Percentiles rank a stretch among this genome's conserved stretches.
These are phyloP conservation scores for Sphagnum tenellum DNA, from an alignment of 225 moss, liverwort and hornwort species.

Conservation along the genomic window DNA sequence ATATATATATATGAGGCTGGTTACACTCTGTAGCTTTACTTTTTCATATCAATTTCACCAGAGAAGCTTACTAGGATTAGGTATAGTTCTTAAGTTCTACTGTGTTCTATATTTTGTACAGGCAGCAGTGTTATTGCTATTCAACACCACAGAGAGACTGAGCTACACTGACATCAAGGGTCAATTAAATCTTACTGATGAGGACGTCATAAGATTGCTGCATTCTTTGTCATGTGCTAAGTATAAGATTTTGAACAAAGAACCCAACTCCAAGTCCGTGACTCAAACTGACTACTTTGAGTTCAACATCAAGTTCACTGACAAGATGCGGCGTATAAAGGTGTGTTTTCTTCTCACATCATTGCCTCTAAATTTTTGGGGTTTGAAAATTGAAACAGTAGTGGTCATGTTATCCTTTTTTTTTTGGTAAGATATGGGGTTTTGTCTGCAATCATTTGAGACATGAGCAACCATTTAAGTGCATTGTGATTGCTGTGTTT, in stretches of 20 bases:
- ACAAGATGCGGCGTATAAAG: conserved; percentile 99
- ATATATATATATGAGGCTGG: no score
- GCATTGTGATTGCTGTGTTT: no score
- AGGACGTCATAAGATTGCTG: conserved; percentile 82
- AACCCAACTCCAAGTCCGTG: conserved; percentile 61
- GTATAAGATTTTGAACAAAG: conserved; percentile 91
- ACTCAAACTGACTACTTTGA: conserved; percentile 68
- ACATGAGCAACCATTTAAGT: no score
- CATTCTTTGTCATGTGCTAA: conserved; percentile 98
- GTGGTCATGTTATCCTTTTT: no score
- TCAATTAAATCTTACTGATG: conserved; percentile 92
- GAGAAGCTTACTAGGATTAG: background rate
- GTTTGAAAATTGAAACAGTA: no score
- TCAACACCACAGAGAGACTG: conserved; percentile 82
- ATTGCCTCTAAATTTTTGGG: no score
- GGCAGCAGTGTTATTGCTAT: conserved; percentile 94
- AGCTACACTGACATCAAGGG: conserved; percentile 88
- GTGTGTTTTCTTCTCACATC: conserved; percentile 12
- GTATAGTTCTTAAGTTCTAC: background rate
- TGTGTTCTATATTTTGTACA: conserved; percentile 9
- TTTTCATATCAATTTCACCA: background rate
- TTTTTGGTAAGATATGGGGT: no score
- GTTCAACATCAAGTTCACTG: conserved; percentile 91
- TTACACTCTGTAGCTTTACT: background rate
- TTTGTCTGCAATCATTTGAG: no score